A percentile compares a stretch with the other conserved stretches of the same genome.
phyloP scores from a whole-genome alignment of 768 basidiomycete genomes.

The Ramaria sp. region DNA sequence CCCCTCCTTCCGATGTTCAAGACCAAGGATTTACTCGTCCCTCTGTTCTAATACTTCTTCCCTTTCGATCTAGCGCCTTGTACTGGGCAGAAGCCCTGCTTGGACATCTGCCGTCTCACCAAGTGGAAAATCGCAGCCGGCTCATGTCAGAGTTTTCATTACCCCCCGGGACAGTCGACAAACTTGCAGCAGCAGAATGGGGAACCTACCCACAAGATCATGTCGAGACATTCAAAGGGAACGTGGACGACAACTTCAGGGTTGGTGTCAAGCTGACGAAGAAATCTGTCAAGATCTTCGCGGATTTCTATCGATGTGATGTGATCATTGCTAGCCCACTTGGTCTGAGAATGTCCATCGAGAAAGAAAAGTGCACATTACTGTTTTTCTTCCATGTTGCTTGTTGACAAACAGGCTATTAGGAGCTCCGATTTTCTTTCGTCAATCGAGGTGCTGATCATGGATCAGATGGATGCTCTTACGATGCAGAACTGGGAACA shows the following conservation, averaged over 20 bases:
- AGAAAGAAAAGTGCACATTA: constrained; percentile 79
- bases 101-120: constrained; percentile 66
- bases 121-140: constrained; percentile 81
- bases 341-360: constrained; percentile 81
- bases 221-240: constrained; percentile 90
- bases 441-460: constrained; percentile 83
- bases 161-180: constrained; percentile 71
- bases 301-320: constrained; percentile 86
- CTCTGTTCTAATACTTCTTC: constrained; percentile 83
- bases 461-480: constrained; percentile 88
- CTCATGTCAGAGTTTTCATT: constrained; percentile 78
- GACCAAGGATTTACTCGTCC: constrained; percentile 99
- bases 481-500: constrained; percentile 99
- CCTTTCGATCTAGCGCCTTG: constrained; percentile 83
- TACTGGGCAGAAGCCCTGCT: constrained; percentile 76
- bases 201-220: constrained; percentile 83
- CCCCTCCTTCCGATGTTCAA: constrained; percentile 58
- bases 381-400: neutral
- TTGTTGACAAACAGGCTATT: neutral
- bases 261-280: constrained; percentile 87
- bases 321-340: constrained; percentile 89
- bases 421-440: constrained; percentile 87
- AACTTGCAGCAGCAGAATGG: constrained; percentile 58
- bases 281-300: constrained; percentile 86
- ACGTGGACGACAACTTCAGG: constrained; percentile 91